These are phyloP conservation scores for Trypanosoma scelopori DNA, from an alignment of 208 protist genomes.

Conservation along the genomic window DNA sequence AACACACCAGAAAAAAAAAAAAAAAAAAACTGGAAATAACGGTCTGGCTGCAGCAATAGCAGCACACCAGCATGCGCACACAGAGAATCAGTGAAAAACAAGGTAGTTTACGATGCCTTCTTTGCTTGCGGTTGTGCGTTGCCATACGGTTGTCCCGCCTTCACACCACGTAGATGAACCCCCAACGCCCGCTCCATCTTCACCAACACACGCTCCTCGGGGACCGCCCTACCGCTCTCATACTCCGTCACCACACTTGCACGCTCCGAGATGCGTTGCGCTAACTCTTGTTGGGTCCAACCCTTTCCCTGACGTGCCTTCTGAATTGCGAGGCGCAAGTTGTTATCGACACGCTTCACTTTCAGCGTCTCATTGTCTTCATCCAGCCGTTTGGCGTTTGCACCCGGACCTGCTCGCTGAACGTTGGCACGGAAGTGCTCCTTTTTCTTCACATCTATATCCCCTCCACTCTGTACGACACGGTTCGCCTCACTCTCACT, in stretches of 20 bases:
- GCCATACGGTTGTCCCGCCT: constrained; percentile 76
- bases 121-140: constrained; percentile 53
- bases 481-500: constrained; percentile 76
- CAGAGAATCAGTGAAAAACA: constrained; percentile 3
- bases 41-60: constrained; percentile 4
- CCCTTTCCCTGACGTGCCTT: constrained; percentile 79
- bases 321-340: constrained; percentile 78
- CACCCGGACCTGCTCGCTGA: constrained; percentile 57
- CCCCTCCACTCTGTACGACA: constrained; percentile 66
- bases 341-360: constrained; percentile 83
- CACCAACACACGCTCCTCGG: constrained; percentile 88
- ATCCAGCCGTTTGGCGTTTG: constrained; percentile 87
- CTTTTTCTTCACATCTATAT: constrained; percentile 64
- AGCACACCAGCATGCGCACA: constrained; percentile 9
- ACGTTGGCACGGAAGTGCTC: constrained; percentile 71
- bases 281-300: constrained; percentile 89
- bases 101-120: constrained; percentile 30
- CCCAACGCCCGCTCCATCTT: constrained; percentile 94
- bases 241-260: constrained; percentile 91
- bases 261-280: constrained; percentile 80
- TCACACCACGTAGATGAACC: constrained; percentile 90
- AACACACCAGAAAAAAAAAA: constrained; percentile 3
- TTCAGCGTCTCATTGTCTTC: constrained; percentile 85
- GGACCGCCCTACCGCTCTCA: constrained; percentile 92
- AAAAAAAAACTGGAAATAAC: constrained; percentile 20